These are phyloP conservation scores for Canavalia gladiata DNA, from an alignment of 306 rosid species.

Conservation along the genomic window DNA sequence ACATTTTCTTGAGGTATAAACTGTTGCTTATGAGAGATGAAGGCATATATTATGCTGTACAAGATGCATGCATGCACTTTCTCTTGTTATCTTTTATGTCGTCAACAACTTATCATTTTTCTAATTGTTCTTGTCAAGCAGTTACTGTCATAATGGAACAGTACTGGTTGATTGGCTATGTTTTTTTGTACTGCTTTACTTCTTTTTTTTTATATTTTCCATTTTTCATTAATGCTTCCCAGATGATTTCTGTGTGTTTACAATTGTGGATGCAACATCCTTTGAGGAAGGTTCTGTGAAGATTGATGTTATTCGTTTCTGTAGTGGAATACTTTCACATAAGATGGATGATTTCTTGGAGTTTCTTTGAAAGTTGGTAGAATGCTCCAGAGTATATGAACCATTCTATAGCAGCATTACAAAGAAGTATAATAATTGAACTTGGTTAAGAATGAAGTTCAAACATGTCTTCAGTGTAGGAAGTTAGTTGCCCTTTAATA, in stretches of 20 bases:
- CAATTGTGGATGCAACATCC: slow-evolving; percentile 8
- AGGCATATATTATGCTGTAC: slow-evolving; percentile 10
- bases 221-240: slow-evolving; percentile 7
- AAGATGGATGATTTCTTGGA: slow-evolving; percentile 31
- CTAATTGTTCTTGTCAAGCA: slow-evolving; percentile 9
- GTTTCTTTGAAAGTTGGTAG: slow-evolving; percentile 19
- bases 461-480: not conserved
- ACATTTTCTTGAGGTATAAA: not conserved
- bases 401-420: not conserved
- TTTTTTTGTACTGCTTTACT: not conserved
- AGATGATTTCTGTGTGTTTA: slow-evolving; percentile 12
- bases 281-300: slow-evolving; percentile 18
- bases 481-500: slow-evolving; percentile 1
- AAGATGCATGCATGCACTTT: slow-evolving; percentile 19
- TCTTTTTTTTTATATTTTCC: not conserved
- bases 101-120: slow-evolving; percentile 31
- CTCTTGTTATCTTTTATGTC: not conserved
- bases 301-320: slow-evolving; percentile 4
- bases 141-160: not conserved
- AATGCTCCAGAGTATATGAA: slow-evolving; percentile 12
- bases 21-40: slow-evolving; percentile 28
- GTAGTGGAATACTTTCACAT: slow-evolving; percentile 15
- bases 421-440: slow-evolving; percentile 17
- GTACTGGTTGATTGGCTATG: slow-evolving; percentile 17
- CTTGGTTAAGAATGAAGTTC: slow-evolving; percentile 35